These are phyloP conservation scores for Phialemoniopsis sp. DNA, from an alignment of 2,329 filamentous ascomycete genomes.

Conservation along the genomic window DNA sequence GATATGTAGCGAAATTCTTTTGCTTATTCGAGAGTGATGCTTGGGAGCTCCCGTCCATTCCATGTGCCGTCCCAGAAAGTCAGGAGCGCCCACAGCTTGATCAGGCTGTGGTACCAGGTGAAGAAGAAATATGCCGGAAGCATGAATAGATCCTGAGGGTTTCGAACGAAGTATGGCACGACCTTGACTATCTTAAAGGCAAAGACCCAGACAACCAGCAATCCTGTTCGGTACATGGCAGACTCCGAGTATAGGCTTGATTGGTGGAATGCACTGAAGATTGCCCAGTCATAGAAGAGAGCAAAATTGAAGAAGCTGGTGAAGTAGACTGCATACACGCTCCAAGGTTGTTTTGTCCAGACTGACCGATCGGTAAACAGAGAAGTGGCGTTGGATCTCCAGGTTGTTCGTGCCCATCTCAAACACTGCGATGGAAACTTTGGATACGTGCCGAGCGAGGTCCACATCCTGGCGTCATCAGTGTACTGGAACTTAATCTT, in stretches of 20 bases:
- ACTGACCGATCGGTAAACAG: constrained; percentile 35
- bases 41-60: constrained; percentile 33
- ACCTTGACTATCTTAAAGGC: constrained; percentile 55
- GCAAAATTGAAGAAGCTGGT: constrained; percentile 52
- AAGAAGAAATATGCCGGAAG: constrained; percentile 48
- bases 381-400: constrained; percentile 48
- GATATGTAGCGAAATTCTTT: too few species aligned
- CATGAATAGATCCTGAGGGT: constrained; percentile 47
- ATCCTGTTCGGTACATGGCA: too few species aligned
- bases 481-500: constrained; percentile 51
- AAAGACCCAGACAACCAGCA: constrained; percentile 40
- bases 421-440: constrained; percentile 49
- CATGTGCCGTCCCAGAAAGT: constrained; percentile 45
- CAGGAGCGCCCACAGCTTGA: constrained; percentile 52
- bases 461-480: constrained; percentile 42
- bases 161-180: constrained; percentile 41
- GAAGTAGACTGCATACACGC: constrained; percentile 51
- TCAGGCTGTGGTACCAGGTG: constrained; percentile 51
- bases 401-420: constrained; percentile 56
- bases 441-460: constrained; percentile 40
- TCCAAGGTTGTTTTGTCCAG: constrained; percentile 43
- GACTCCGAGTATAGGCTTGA: constrained; percentile 7
- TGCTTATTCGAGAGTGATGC: too few species aligned
- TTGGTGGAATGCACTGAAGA: constrained; percentile 26
- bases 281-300: constrained; percentile 40